These are phyloP conservation scores for Millerozyma acaciae DNA, from an alignment of 805 yeast genomes.

Conservation along the genomic window DNA sequence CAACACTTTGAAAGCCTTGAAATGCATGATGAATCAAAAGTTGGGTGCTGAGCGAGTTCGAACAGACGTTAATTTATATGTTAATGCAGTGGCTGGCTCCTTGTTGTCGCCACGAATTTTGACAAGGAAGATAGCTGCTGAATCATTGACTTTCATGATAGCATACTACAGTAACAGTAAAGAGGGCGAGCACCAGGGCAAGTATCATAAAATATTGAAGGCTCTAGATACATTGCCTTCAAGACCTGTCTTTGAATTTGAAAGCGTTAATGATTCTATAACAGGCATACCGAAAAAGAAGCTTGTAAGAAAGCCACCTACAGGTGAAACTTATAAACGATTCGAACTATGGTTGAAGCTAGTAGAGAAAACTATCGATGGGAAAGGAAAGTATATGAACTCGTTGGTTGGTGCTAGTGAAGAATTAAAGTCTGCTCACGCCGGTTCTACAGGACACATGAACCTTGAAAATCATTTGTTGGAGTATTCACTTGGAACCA, in stretches of 20 bases:
- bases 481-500: conserved; percentile 69
- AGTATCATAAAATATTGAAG: conserved; percentile 55
- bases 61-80: conserved; percentile 37
- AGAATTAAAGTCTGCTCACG: conserved; percentile 53
- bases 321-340: conserved; percentile 38
- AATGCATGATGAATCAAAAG: conserved; percentile 63
- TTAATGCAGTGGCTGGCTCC: conserved; percentile 67
- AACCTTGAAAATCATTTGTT: conserved; percentile 58
- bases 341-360: conserved; percentile 70
- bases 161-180: conserved; percentile 31
- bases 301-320: conserved; percentile 34
- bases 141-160: conserved; percentile 53
- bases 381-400: conserved; percentile 81
- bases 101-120: conserved; percentile 68
- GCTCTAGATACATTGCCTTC: conserved; percentile 46
- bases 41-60: conserved; percentile 59
- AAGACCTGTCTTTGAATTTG: conserved; percentile 38
- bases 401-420: conserved; percentile 90
- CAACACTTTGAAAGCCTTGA: conserved; percentile 71
- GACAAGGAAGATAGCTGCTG: conserved; percentile 78
- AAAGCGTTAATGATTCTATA: conserved; percentile 20
- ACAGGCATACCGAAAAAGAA: conserved; percentile 15
- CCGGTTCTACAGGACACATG: conserved; percentile 39
- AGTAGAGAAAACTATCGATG: conserved; percentile 67
- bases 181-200: conserved; percentile 29